Conservation (phyloP, 192 early-diverging fungal species). For the Coemansia sp. region DNA sequence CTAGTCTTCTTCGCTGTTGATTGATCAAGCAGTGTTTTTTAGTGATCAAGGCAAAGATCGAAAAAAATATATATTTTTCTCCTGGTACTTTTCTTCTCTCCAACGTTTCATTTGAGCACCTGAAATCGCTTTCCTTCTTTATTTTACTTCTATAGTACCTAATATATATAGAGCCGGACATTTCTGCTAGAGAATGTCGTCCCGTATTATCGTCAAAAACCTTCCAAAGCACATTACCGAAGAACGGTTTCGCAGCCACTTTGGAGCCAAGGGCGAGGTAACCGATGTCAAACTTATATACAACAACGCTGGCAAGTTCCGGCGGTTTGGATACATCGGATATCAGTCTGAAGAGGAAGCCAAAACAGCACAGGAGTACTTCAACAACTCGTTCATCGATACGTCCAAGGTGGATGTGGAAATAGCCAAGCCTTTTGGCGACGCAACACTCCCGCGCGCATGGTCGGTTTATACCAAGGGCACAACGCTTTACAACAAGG, state of each 20-base stretch:
- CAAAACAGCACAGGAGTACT: slow-evolving; percentile 76
- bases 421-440: slow-evolving; percentile 86
- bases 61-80: slow-evolving; percentile 49
- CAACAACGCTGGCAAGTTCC: slow-evolving; percentile 63
- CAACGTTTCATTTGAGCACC: background rate
- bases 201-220: slow-evolving; percentile 94
- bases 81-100: background rate
- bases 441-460: slow-evolving; percentile 77
- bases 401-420: slow-evolving; percentile 88
- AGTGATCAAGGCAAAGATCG: background rate
- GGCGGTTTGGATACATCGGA: slow-evolving; percentile 78
- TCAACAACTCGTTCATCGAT: slow-evolving; percentile 90
- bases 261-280: slow-evolving; percentile 79
- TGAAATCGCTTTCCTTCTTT: background rate
- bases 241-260: slow-evolving; percentile 86
- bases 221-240: slow-evolving; percentile 89
- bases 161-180: slow-evolving; percentile 38
- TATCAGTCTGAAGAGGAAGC: slow-evolving; percentile 89
- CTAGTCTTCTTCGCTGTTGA: background rate
- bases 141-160: background rate
- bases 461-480: slow-evolving; percentile 92
- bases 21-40: background rate
- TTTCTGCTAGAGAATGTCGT: slow-evolving; percentile 19
- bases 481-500: slow-evolving; percentile 70
- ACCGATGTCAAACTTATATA: slow-evolving; percentile 92